phyloP scores from a whole-genome alignment of 2,329 filamentous ascomycete species.

The Cercospora sp. region DNA sequence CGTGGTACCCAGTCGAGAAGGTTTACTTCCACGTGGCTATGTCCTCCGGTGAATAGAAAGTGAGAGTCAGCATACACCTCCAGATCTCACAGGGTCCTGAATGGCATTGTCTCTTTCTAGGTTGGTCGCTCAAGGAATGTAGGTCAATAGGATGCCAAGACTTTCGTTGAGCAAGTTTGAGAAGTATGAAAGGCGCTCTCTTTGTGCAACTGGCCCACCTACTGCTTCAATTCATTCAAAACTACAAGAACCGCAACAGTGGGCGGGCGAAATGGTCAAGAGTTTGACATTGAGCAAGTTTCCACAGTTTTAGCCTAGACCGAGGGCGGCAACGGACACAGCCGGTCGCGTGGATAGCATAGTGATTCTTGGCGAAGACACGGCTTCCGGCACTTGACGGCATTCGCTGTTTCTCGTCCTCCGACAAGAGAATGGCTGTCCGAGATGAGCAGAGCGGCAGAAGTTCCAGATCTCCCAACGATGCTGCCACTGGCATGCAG shows the following conservation, averaged over 20 bases:
- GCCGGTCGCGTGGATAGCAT: background rate
- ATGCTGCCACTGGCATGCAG: background rate
- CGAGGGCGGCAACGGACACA: background rate
- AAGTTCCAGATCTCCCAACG: background rate
- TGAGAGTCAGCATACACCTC: background rate
- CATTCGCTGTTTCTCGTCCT: background rate
- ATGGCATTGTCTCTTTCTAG: slow-evolving; percentile 1
- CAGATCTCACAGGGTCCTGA: slow-evolving; percentile 1
- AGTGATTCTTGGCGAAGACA: background rate
- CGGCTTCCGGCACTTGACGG: background rate
- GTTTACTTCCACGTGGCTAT: slow-evolving; percentile 3
- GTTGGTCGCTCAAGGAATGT: background rate
- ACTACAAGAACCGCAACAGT: background rate
- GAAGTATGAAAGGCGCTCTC: slow-evolving; percentile 3
- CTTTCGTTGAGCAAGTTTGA: slow-evolving; percentile 19
- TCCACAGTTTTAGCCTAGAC: slow-evolving; percentile 4
- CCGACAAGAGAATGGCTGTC: background rate
- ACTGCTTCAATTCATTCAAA: background rate
- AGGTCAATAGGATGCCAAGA: slow-evolving; percentile 4
- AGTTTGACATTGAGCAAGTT: slow-evolving; percentile 7
- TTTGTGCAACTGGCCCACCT: background rate
- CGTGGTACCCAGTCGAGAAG: background rate
- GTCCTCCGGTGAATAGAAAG: background rate
- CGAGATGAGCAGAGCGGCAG: background rate
- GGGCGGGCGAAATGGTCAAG: background rate